phyloP scores from a whole-genome alignment of 129 eudicot genomes.

The Flaveria trinervia region DNA sequence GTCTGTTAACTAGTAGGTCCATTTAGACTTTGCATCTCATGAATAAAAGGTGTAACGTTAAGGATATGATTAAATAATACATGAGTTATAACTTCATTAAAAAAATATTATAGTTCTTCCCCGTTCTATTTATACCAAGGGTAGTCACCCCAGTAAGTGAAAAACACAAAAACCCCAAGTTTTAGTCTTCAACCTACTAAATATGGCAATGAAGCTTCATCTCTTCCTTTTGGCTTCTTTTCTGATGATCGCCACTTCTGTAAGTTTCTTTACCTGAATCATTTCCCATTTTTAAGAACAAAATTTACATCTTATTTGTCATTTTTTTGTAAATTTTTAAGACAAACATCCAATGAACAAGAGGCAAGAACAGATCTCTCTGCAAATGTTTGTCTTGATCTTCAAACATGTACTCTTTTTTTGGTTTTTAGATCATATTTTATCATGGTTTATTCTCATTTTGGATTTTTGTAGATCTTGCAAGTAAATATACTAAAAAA shows the following conservation, averaged over 20 bases:
- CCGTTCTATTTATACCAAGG: conserved; percentile 37
- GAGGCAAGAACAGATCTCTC: conserved; percentile 30
- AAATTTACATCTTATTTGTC: not conserved
- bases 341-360: conserved; percentile 26
- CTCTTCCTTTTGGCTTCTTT: conserved; percentile 33
- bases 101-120: not conserved
- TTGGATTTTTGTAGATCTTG: conserved; percentile 37
- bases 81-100: no score
- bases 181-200: conserved; percentile 24
- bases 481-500: not conserved
- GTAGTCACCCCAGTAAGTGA: not conserved
- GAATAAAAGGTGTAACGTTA: no score
- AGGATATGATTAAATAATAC: no score
- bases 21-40: no score
- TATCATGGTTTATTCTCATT: conserved; percentile 12
- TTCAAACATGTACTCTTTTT: not conserved
- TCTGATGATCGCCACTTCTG: conserved; percentile 35
- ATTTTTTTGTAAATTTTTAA: conserved; percentile 3
- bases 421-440: conserved; percentile 4
- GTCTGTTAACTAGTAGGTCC: no score
- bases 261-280: conserved; percentile 19
- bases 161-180: not conserved
- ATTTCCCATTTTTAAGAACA: not conserved
- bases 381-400: conserved; percentile 20
- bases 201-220: conserved; percentile 33